A percentile compares a stretch with the other conserved stretches of the same genome.
Conservation (phyloP, 176 grass and related monocot species). For the Zea mays region DNA sequence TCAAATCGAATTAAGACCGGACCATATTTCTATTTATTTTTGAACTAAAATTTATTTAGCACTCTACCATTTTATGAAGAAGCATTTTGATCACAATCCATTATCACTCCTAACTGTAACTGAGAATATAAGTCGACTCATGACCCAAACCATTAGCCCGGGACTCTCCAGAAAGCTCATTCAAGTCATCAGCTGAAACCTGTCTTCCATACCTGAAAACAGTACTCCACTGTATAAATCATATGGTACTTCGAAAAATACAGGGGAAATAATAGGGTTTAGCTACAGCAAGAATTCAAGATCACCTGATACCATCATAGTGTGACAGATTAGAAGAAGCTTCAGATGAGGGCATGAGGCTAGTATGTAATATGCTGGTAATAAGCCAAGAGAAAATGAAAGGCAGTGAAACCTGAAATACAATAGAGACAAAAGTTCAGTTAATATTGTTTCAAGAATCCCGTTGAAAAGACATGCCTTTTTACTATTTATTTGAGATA, state of each 20-base stretch:
- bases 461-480: slow-evolving; percentile 10
- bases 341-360: slow-evolving; percentile 64
- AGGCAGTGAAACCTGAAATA: slow-evolving; percentile 77
- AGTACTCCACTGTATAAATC: slow-evolving; percentile 5
- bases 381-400: slow-evolving; percentile 85
- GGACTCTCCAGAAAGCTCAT: slow-evolving; percentile 70
- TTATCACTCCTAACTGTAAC: too few relatives aligned
- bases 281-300: slow-evolving; percentile 22
- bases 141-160: slow-evolving; percentile 76
- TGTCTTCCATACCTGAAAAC: slow-evolving; percentile 81
- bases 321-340: slow-evolving; percentile 95
- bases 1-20: too few relatives aligned
- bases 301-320: slow-evolving; percentile 96
- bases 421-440: not conserved
- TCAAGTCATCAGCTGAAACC: slow-evolving; percentile 67
- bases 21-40: too few relatives aligned
- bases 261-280: not conserved
- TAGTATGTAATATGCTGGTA: slow-evolving; percentile 93
- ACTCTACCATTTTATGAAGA: too few relatives aligned
- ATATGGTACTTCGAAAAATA: not conserved
- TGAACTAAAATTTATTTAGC: too few relatives aligned
- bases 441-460: slow-evolving; percentile 29
- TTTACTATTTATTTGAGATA: slow-evolving; percentile 10
- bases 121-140: slow-evolving; percentile 55
- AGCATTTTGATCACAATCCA: too few relatives aligned